Evolutionary conservation across 2,329 filamentous ascomycete genomes (phyloP), one percentile per base, ranked within the genome.

Genomic region (Corynespora cassiicola): DNA sequence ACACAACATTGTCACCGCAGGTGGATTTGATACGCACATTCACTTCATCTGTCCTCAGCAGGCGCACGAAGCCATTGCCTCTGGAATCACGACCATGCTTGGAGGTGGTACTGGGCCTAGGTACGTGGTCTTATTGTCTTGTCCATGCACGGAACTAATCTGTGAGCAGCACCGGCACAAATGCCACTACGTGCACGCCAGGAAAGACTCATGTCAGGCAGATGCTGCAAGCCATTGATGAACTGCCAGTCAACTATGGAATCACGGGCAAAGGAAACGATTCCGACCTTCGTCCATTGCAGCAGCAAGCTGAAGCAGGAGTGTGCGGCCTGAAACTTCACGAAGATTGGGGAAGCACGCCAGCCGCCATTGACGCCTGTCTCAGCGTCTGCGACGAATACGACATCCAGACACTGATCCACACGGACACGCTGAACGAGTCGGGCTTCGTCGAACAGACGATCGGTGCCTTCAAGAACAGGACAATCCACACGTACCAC

Each of bases 41-140:
- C 92, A 97, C 68, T 89, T 92, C 60, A 96, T 97, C 65, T 96
- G 91, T 61, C 92, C 92, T 3, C 91, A 97, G 63, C 92, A 97
- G 71, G 86, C 85, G 1, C 74, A 88, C 19, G 92, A 97, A 64
- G 81, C 90, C 5, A 78, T 96, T 37, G 81, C 90, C 6, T 87
- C 88, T 10, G 92, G 92, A 30, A 82, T 97, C 47, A 97, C 92
- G 0, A 95, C 91, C 0, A 84, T 95, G 78, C 76, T 97, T 3
- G 92, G 90, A 37, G 92, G 92, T 29, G 92, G 92, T 7, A 95
- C 89, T 2, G 92, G 92, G 7, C 92, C 92, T n/a, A 92, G 83
- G 84, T 85, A 61, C 56, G 74, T 34, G 26, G 12, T 16, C 16
- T 46, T 34, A 11, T 27, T 20, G 1, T 12, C 11, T 39, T 7